Percentiles rank a stretch among this genome's conserved stretches.
These are phyloP conservation scores for Psilocybe cubensis DNA, from an alignment of 768 basidiomycete species.

Conservation along the genomic window DNA sequence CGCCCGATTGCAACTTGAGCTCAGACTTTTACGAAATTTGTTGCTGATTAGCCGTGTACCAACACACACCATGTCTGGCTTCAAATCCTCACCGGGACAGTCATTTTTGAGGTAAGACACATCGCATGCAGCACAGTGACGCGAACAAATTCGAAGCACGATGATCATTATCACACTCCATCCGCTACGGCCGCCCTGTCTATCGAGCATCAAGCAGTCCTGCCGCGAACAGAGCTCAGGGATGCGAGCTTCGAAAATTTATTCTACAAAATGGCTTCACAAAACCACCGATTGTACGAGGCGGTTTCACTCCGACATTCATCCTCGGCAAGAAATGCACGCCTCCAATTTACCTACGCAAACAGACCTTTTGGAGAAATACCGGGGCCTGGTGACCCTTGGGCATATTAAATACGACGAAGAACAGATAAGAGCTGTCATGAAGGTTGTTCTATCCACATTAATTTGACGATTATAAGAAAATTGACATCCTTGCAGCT, in stretches of 20 bases:
- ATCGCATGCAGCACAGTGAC: background rate
- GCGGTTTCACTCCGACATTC: background rate
- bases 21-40: background rate
- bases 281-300: background rate
- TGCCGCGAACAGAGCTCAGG: background rate
- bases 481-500: slow-evolving; percentile 34
- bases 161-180: background rate
- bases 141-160: background rate
- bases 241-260: background rate
- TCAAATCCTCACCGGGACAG: background rate
- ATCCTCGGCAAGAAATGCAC: slow-evolving; percentile 1
- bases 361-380: slow-evolving; percentile 50
- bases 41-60: background rate
- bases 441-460: slow-evolving; percentile 40
- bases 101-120: background rate
- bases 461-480: background rate
- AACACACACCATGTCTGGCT: background rate
- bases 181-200: background rate
- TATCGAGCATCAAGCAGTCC: background rate
- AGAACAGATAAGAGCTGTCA: slow-evolving; percentile 50
- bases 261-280: background rate
- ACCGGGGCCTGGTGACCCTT: slow-evolving; percentile 47
- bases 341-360: slow-evolving; percentile 16
- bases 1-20: background rate
- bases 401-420: slow-evolving; percentile 53